Evolutionary conservation across 106 monocot species (phyloP).

Genomic region (Dioscorea zingiberensis): DNA sequence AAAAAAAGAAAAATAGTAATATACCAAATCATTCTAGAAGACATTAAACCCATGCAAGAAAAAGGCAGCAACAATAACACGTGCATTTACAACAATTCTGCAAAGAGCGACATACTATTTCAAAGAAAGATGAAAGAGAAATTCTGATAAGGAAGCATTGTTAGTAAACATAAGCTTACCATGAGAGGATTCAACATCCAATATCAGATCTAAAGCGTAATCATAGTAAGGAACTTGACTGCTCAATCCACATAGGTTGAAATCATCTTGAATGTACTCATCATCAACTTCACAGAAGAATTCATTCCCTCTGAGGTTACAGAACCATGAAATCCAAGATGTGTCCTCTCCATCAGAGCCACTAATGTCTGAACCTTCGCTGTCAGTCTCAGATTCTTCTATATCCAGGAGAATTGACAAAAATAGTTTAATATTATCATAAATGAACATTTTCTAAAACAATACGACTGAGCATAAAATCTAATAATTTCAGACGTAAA

Average conservation of each 20-base stretch:
- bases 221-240: conserved; percentile 54
- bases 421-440: no score
- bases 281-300: conserved; percentile 55
- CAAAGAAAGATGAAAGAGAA: no score
- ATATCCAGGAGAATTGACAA: neutral
- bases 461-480: no score
- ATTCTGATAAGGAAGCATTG: no score
- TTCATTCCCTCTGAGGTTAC: conserved; percentile 47
- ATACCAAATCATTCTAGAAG: no score
- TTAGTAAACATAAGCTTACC: conserved; percentile 11
- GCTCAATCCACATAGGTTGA: conserved; percentile 48
- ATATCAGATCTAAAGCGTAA: conserved; percentile 47
- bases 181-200: conserved; percentile 46
- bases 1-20: no score
- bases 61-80: no score
- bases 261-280: conserved; percentile 52
- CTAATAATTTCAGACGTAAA: no score
- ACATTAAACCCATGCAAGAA: neutral
- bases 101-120: no score
- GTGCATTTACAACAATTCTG: no score
- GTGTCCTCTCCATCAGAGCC: conserved; percentile 55
- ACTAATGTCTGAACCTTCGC: conserved; percentile 44
- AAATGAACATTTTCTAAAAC: no score
- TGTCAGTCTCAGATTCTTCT: conserved; percentile 54
- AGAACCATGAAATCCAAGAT: conserved; percentile 57